Evolutionary conservation across 805 yeast genomes (phyloP), one percentile per base, ranked within the genome.

Genomic region (Lipomyces sp.): DNA sequence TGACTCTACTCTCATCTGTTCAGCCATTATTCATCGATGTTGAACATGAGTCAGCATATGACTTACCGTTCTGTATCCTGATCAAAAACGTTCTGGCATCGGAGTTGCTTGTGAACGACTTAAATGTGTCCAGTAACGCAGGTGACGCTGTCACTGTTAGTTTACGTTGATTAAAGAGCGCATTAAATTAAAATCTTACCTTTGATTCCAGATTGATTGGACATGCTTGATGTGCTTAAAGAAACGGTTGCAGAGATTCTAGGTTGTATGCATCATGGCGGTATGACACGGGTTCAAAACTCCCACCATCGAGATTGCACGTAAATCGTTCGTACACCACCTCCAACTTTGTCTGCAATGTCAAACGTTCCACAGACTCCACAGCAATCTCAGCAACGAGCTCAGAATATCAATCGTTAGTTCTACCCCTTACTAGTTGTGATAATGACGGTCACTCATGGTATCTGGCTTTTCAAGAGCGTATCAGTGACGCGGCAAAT

Each of bases 131-230:
- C 14, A 76, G 66, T 34, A 84, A 71, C 31, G 72, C 76, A 36
- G 65, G 61, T 18, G 79, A 68, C 2, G 79, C 74, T 64, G 52
- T 26, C 34, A 14, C 61, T 33, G n/a, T n/a, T n/a, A n/a, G n/a
- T n/a, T n/a, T n/a, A n/a, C n/a, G n/a, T n/a, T n/a, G 51, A 32
- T 41, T 48, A 37, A 64, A 33, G n/a, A 48, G 22, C 39, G 34
- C 62, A 61, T 31, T 64, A 43, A 22, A 68, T 16, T 24, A 14
- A 32, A 13, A n/a, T 23, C 18, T 26, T 60, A 68, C 74, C 65
- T 23, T 62, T 58, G 49, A 83, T 83, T 50, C 88, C 87, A 0
- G 86, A 80, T 63, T 80, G 85, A 52, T 72, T 78, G 1, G 88
- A 82, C 88, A 83, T 82, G 33, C 22, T 26, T 22, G 19, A 8